A percentile compares a stretch with the other conserved stretches of the same genome.
Evolutionary conservation across 352 stramenopile genomes (phyloP).

Genomic region (Globisporangium alternatum): DNA sequence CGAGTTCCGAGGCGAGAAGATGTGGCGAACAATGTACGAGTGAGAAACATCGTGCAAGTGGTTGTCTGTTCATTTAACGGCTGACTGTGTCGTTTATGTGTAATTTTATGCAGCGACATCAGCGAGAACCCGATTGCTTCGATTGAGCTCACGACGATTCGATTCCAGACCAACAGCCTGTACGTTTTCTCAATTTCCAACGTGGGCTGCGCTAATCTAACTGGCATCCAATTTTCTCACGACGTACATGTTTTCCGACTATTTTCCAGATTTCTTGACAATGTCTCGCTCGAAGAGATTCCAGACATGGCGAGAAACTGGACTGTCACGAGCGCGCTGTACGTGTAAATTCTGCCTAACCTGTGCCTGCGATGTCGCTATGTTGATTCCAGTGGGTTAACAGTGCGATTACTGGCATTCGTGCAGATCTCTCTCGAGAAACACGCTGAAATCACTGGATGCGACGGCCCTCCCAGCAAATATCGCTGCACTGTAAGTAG

Average conservation of each 20-base stretch:
- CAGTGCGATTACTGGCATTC: not conserved
- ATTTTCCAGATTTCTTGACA: slow-evolving; percentile 12
- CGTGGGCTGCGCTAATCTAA: not conserved
- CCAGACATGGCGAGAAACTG: slow-evolving; percentile 13
- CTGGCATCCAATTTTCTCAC: not conserved
- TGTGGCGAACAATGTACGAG: slow-evolving; percentile 16
- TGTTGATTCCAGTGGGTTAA: too few species aligned
- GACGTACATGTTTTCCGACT: not conserved
- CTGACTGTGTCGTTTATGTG: not conserved
- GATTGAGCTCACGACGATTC: slow-evolving; percentile 13
- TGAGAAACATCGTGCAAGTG: too few species aligned
- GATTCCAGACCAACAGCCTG: slow-evolving; percentile 15
- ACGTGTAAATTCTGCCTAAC: not conserved
- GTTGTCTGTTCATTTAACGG: not conserved
- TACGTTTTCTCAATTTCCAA: not conserved
- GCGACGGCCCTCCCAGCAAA: slow-evolving; percentile 3
- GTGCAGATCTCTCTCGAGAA: slow-evolving; percentile 14
- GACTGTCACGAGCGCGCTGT: slow-evolving; percentile 16
- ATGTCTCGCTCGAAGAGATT: slow-evolving; percentile 11
- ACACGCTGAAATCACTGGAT: slow-evolving; percentile 3
- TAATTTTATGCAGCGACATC: slow-evolving; percentile 5
- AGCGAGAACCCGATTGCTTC: slow-evolving; percentile 18
- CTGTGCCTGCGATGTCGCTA: too few species aligned
- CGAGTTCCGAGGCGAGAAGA: slow-evolving; percentile 20
- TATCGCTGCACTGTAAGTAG: slow-evolving; percentile 13